Evolutionary conservation across 495 filamentous ascomycete species (phyloP), one percentile per base, ranked within the genome.

Genomic region (Daldinia decipiens): DNA sequence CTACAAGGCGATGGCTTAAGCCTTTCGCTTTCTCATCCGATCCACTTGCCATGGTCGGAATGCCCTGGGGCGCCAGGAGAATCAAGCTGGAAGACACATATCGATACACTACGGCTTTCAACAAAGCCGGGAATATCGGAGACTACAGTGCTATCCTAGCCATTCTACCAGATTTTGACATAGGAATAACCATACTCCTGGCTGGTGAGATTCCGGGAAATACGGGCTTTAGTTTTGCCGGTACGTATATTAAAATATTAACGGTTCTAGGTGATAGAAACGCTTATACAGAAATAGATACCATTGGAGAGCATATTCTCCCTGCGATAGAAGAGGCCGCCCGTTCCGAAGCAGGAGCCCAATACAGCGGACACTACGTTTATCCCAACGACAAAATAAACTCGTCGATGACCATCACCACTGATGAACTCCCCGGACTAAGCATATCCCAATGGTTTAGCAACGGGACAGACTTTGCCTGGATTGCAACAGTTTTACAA

Each of bases 1-100:
- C 77, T 17, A 90, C 88, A 0, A 79, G 84, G 67, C 71, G 81
- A 26, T 90, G 87, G 88, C 67, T 91, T 62, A 89, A 89, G 68
- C 88, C 88, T 0, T 60, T 72, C n/a, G 63, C 80, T 1, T 84
- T 85, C 62, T 86, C 84, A 2, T 80, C 87, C 0, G 80, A 82
- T 15, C 75, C 84, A 0, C 72, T 70, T 0, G 73, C 80, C 3
- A 74, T 77, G 21, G 80, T 89, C 8, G 87, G 87, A 1, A 83
- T 85, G 17, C 88, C 89, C 0, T 90, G 87, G 87, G 88, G 89
- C 21, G 86, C 88, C 5, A 68, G 77, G 13, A 80, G 78, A 6
- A 77, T 81, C 27, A 72, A 78, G 6, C 50, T 81, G 3, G 69
- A 68, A 56, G 38, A 79, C 11, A 64, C 79, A 13, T 81, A 82